A percentile compares a stretch with the other conserved stretches of the same genome.
Conservation (phyloP, 2,329 filamentous ascomycete species). For the Ustilaginoidea virens region DNA sequence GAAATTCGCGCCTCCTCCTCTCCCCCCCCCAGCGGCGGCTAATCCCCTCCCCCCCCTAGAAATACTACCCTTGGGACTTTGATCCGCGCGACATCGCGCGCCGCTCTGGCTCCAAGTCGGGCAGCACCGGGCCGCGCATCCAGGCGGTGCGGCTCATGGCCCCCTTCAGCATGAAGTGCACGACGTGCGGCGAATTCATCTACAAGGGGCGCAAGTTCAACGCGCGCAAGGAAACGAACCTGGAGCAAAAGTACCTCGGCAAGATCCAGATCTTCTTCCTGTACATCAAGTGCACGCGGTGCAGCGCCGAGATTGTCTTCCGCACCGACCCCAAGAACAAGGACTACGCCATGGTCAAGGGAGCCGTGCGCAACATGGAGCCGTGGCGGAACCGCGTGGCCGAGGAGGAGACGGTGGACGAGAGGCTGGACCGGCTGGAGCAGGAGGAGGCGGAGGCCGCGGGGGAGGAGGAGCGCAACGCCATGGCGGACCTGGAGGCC, state of each 20-base stretch:
- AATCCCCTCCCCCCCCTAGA: constrained; percentile 14
- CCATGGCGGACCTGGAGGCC: constrained; percentile 88
- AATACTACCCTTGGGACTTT: constrained; percentile 65
- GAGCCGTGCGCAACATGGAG: constrained; percentile 87
- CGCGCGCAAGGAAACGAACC: constrained; percentile 78
- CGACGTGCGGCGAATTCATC: constrained; percentile 56
- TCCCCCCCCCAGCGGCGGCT: neutral
- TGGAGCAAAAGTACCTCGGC: constrained; percentile 78
- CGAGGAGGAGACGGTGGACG: constrained; percentile 69
- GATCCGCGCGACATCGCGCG: constrained; percentile 71
- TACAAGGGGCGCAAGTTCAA: constrained; percentile 95
- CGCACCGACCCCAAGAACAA: constrained; percentile 90
- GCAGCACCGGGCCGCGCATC: constrained; percentile 55
- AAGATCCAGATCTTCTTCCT: constrained; percentile 79
- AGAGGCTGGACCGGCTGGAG: constrained; percentile 73
- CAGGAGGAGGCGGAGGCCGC: constrained; percentile 50
- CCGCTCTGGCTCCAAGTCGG: constrained; percentile 46
- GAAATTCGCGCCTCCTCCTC: neutral
- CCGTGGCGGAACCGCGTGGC: constrained; percentile 57
- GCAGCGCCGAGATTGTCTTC: constrained; percentile 78
- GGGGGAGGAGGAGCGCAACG: constrained; percentile 60
- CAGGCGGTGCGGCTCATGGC: constrained; percentile 80
- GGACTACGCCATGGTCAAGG: constrained; percentile 69
- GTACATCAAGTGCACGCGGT: constrained; percentile 70
- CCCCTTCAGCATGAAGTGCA: constrained; percentile 26